These are phyloP conservation scores for Blastomyces parvus DNA, from an alignment of 2,329 filamentous ascomycete genomes.

Conservation along the genomic window DNA sequence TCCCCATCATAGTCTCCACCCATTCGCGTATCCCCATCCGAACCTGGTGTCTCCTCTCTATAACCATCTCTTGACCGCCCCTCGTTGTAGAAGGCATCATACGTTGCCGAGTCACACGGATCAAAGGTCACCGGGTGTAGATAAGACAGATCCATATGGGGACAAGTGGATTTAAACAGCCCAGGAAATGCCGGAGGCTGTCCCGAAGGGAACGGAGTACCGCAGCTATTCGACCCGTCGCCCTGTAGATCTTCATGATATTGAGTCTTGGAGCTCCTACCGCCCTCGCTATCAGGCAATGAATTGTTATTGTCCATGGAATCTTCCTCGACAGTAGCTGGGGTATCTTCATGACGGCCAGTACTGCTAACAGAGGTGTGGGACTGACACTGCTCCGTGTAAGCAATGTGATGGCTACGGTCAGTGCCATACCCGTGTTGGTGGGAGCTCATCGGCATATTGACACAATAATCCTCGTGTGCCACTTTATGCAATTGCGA, in stretches of 20 bases:
- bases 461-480: not conserved
- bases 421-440: not conserved
- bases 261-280: not conserved
- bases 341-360: not conserved
- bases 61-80: not conserved
- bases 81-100: too few relatives aligned
- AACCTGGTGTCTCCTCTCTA: too few relatives aligned
- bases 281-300: not conserved
- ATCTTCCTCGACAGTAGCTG: not conserved
- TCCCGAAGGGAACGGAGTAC: too few relatives aligned
- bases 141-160: too few relatives aligned
- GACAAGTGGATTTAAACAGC: too few relatives aligned
- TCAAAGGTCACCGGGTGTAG: too few relatives aligned
- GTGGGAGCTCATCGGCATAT: not conserved
- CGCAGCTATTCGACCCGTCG: too few relatives aligned
- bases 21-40: not conserved
- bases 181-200: too few relatives aligned
- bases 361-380: not conserved
- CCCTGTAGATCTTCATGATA: not conserved
- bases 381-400: not conserved
- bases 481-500: constrained; percentile 36
- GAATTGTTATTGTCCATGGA: not conserved
- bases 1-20: not conserved
- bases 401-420: not conserved
- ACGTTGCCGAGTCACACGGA: too few relatives aligned